Evolutionary conservation across 2,329 filamentous ascomycete species (phyloP).

Genomic region (Scopulariopsis brevicaulis): DNA sequence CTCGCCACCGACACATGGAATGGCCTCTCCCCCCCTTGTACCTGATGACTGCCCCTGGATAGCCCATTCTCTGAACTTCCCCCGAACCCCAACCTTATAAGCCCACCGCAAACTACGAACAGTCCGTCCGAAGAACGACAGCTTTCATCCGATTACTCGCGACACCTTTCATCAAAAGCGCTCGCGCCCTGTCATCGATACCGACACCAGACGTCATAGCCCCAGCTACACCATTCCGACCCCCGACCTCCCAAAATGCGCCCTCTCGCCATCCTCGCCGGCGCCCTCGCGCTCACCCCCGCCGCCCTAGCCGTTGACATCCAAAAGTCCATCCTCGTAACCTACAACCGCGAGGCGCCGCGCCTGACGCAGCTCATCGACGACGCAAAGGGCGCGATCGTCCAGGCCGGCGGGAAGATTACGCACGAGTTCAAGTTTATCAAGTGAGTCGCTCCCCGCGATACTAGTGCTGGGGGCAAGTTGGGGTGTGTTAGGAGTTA

Average conservation of each 20-base stretch:
- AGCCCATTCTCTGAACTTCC: background rate
- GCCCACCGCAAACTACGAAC: background rate
- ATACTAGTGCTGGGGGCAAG: background rate
- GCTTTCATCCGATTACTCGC: background rate
- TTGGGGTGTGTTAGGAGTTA: background rate
- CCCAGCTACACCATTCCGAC: constrained; percentile 13
- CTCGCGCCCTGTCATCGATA: background rate
- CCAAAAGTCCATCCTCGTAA: constrained; percentile 67
- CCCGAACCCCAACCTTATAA: background rate
- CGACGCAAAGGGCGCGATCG: constrained; percentile 60
- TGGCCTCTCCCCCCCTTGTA: background rate
- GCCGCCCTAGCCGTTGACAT: constrained; percentile 50
- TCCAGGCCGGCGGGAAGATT: constrained; percentile 60
- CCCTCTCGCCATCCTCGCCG: constrained; percentile 38
- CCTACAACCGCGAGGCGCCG: constrained; percentile 59
- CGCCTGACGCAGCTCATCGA: constrained; percentile 53
- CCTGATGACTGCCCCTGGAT: background rate
- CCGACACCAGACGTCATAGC: background rate
- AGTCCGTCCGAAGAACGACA: background rate
- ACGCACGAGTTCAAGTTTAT: constrained; percentile 65
- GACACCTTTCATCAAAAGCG: background rate
- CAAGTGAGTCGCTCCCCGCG: constrained; percentile 38
- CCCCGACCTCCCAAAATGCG: constrained; percentile 42
- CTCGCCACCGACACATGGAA: background rate
- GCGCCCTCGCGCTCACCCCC: constrained; percentile 45